These are phyloP conservation scores for Hypoxylon sp. DNA, from an alignment of 2,329 filamentous ascomycete species.

Conservation along the genomic window DNA sequence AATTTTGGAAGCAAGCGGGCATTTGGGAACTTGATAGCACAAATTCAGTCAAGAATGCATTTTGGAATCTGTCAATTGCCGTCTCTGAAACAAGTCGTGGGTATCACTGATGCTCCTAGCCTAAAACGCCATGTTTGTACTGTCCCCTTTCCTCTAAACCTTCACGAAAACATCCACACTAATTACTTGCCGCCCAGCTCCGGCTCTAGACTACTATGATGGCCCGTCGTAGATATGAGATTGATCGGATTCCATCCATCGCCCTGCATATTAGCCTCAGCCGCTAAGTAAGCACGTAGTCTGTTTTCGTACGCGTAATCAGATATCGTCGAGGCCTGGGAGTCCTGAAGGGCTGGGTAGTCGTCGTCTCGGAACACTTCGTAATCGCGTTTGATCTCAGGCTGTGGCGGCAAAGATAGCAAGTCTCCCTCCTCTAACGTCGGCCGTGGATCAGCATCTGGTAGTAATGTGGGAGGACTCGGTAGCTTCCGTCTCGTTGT, in stretches of 20 bases:
- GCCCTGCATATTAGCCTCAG: conserved; percentile 44
- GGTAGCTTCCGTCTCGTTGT: neutral
- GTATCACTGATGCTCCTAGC: neutral
- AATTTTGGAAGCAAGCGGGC: conserved; percentile 10
- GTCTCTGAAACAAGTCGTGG: conserved; percentile 6
- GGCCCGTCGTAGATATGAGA: conserved; percentile 55
- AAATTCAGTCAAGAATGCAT: conserved; percentile 17
- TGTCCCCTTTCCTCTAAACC: neutral
- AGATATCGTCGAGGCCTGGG: conserved; percentile 51
- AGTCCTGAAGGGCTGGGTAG: conserved; percentile 42
- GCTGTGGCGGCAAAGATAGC: neutral
- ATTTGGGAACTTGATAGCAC: conserved; percentile 11
- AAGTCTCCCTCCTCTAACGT: neutral
- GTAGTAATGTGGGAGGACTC: neutral
- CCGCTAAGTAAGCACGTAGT: conserved; percentile 48
- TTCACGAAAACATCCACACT: neutral
- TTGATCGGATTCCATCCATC: conserved; percentile 44
- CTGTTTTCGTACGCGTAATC: conserved; percentile 47
- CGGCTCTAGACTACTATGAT: conserved; percentile 53
- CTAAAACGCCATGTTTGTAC: conserved; percentile 8
- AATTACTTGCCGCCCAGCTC: conserved; percentile 49
- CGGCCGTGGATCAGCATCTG: neutral
- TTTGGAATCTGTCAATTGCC: conserved; percentile 16
- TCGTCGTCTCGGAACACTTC: conserved; percentile 27
- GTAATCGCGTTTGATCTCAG: conserved; percentile 25